Evolutionary conservation across 306 rosid genomes (phyloP).

Genomic region (Gleditsia sinensis): DNA sequence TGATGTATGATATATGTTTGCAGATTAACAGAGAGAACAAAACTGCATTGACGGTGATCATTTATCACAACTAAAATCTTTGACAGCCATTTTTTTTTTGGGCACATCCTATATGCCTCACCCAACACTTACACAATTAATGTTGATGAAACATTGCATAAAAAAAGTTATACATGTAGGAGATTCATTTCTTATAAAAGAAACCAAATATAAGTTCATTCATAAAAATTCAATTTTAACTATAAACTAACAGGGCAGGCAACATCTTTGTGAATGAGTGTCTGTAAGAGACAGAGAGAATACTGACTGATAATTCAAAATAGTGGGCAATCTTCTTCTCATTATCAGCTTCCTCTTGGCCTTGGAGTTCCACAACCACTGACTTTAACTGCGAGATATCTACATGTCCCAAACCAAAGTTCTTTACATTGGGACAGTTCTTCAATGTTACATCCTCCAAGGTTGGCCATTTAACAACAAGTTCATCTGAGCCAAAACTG

Average conservation of each 20-base stretch:
- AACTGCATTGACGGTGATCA: background rate
- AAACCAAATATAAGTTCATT: too few species aligned
- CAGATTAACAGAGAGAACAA: too few species aligned
- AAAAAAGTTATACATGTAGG: background rate
- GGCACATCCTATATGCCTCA: background rate
- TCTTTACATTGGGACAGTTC: background rate
- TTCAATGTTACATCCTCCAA: background rate
- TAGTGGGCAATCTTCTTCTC: background rate
- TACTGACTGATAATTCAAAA: background rate
- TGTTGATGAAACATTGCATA: background rate
- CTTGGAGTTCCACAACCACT: background rate
- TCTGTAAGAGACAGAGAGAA: background rate
- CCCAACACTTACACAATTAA: background rate
- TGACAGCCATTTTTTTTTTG: background rate
- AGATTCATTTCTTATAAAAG: background rate
- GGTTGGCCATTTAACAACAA: background rate
- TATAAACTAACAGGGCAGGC: background rate
- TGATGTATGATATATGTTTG: too few species aligned
- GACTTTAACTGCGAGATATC: background rate
- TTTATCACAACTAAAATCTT: background rate
- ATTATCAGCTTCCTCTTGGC: background rate
- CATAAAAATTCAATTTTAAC: too few species aligned
- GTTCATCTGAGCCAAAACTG: background rate
- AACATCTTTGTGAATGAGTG: background rate
- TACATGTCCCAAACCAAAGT: background rate